These are phyloP conservation scores for Rheum nobile DNA, from an alignment of 148 eudicot species.

Conservation along the genomic window DNA sequence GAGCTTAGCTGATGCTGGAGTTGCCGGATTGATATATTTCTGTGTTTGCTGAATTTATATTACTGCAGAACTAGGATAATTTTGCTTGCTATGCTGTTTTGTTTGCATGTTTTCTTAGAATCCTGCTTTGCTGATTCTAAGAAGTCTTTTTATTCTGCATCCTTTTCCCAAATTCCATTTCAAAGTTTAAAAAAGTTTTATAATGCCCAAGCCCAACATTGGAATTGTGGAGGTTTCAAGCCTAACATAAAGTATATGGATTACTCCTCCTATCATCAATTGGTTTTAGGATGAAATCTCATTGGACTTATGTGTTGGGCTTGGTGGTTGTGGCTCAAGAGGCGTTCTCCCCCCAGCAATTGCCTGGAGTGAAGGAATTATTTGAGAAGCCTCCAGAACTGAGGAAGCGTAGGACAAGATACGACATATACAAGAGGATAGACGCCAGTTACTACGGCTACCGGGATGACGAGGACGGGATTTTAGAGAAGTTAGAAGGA, in stretches of 20 bases:
- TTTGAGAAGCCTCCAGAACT: constrained; percentile 93
- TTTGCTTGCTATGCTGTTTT: background rate
- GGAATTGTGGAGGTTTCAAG: too few species aligned
- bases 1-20: background rate
- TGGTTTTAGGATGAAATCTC: too few species aligned
- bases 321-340: too few species aligned
- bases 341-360: too few species aligned
- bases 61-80: background rate
- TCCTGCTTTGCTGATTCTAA: background rate
- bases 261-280: too few species aligned
- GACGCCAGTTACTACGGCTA: constrained; percentile 91
- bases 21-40: background rate
- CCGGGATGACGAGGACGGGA: constrained; percentile 89
- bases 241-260: too few species aligned
- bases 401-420: constrained; percentile 76
- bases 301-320: too few species aligned
- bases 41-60: background rate
- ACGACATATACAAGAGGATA: constrained; percentile 77
- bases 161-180: background rate
- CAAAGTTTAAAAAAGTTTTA: background rate
- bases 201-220: background rate
- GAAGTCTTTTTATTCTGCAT: background rate
- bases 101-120: background rate
- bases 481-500: constrained; percentile 59
- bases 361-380: constrained; percentile 77